Evolutionary conservation across 495 filamentous ascomycete species (phyloP), one percentile per base, ranked within the genome.

Genomic region (Daldinia bambusicola): DNA sequence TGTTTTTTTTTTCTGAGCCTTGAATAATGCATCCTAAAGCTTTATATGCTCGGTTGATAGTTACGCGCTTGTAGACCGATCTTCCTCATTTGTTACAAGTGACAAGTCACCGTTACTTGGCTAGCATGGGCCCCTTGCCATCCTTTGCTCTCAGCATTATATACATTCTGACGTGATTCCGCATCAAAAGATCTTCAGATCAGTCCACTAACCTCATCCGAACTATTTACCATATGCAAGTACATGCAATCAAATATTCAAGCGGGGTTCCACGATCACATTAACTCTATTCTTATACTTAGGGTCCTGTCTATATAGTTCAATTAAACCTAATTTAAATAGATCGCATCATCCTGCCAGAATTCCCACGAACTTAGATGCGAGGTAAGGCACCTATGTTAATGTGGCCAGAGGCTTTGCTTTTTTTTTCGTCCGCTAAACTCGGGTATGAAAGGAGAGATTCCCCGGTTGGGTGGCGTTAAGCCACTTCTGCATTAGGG

Each of bases 401-500:
- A 48, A 22, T 2, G 43, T 22, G 30, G 63, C 61, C 9, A 31
- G 16, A 31, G 16, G 22, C 16, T 26, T 26, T 45, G 13, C 16
- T 12, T 22, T 52, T 34, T 50, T 63, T 57, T 26, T 22, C 6
- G 14, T 32, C 55, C 51, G 69, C 65, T 65, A 68, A 65, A 4
- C 32, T 65, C 65, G 70, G 70, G 52, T 68, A 55, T 41, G 63
- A 72, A 51, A 22, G 13, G 20, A n/a, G 14, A 51, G 14, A 48
- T 67, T 20, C 53, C 60, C 55, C 55, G 57, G 37, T 30, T 57
- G 20, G 51, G 55, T 63, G 70, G 70, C 65, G 55, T 64, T 12
- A 53, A 62, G 55, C 58, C 51, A 59, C 52, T 50, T 22, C 53
- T 61, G 59, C 69, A 72, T 67, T 45, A 40, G 38, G 56, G 68